phyloP scores from a whole-genome alignment of 192 early-diverging fungal species.

The Podila horticola region DNA sequence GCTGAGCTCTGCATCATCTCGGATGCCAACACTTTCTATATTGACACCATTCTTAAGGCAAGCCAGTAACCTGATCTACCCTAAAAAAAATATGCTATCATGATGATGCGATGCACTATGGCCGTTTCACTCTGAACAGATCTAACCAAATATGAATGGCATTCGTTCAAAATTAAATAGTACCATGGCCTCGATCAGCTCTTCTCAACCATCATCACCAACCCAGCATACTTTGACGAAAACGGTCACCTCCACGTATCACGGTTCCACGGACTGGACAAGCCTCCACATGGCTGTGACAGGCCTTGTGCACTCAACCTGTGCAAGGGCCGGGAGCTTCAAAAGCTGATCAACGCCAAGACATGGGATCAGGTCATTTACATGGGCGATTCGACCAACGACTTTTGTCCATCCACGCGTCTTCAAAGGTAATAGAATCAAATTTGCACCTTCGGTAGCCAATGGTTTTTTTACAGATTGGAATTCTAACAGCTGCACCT shows the following conservation, averaged over 20 bases:
- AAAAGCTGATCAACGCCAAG: conserved; percentile 37
- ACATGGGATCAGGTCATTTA: conserved; percentile 56
- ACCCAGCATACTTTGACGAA: conserved; percentile 59
- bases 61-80: background rate
- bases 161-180: conserved; percentile 25
- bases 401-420: conserved; percentile 61
- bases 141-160: too few species aligned
- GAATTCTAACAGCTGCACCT: background rate
- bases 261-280: conserved; percentile 45
- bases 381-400: conserved; percentile 65
- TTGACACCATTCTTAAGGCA: conserved; percentile 69
- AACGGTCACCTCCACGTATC: conserved; percentile 54
- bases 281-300: conserved; percentile 58
- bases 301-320: conserved; percentile 67
- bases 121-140: background rate
- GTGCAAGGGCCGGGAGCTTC: conserved; percentile 64
- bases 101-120: conserved; percentile 28
- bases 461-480: too few species aligned
- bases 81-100: too few species aligned
- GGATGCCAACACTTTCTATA: conserved; percentile 70
- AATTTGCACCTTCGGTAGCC: too few species aligned
- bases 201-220: conserved; percentile 65
- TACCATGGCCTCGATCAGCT: conserved; percentile 57
- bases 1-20: conserved; percentile 67
- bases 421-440: conserved; percentile 16